These are phyloP conservation scores for Talaromyces adpressus DNA, from an alignment of 495 filamentous ascomycete genomes.

Conservation along the genomic window DNA sequence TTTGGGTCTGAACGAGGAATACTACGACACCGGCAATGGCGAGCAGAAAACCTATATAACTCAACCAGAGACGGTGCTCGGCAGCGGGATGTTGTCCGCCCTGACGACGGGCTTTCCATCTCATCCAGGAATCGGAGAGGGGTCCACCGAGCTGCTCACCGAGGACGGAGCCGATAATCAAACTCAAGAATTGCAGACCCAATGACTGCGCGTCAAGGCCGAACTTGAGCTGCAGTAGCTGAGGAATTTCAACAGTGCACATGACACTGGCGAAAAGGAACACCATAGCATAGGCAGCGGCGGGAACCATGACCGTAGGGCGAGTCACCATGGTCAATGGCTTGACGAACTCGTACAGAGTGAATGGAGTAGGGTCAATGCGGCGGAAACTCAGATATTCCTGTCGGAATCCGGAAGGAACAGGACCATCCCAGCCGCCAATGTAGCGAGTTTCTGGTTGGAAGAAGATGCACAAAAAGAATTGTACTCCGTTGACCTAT, in stretches of 20 bases:
- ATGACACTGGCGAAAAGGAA: conserved; percentile 29
- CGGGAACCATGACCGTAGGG: conserved; percentile 27
- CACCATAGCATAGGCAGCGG: conserved; percentile 30
- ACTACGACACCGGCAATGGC: conserved; percentile 30
- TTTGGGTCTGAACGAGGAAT: conserved; percentile 24
- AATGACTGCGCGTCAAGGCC: conserved; percentile 30
- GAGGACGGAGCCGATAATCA: conserved; percentile 34
- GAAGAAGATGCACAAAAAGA: conserved; percentile 48
- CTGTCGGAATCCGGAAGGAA: conserved; percentile 22
- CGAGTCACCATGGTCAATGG: conserved; percentile 23
- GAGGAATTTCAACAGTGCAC: conserved; percentile 34
- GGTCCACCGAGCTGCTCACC: conserved; percentile 36
- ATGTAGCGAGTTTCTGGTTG: conserved; percentile 50
- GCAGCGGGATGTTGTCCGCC: conserved; percentile 13
- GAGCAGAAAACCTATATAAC: conserved; percentile 27
- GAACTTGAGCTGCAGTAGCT: conserved; percentile 31
- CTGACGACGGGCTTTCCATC: conserved; percentile 6
- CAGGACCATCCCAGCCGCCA: conserved; percentile 2
- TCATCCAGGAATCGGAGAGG: conserved; percentile 31
- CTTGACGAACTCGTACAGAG: conserved; percentile 25
- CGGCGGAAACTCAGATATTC: conserved; percentile 37
- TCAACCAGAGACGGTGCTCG: conserved; percentile 32
- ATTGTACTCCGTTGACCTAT: conserved; percentile 47
- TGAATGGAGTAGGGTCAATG: conserved; percentile 44
- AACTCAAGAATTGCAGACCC: conserved; percentile 31